These are phyloP conservation scores for Rhodotorula sphaerocarpa DNA, from an alignment of 768 basidiomycete species.

Conservation along the genomic window DNA sequence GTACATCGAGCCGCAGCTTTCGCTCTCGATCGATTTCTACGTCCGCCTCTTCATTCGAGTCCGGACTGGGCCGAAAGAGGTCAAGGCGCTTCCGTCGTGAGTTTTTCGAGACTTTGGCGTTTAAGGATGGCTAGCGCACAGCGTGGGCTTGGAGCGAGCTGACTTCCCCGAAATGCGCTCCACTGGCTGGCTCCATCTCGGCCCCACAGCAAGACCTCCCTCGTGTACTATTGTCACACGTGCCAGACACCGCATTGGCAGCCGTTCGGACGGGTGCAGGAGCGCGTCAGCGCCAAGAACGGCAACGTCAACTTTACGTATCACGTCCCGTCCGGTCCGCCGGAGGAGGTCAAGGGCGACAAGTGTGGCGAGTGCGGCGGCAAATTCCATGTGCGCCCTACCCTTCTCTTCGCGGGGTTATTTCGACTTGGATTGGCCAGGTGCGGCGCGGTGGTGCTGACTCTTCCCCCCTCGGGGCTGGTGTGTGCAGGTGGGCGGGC, in stretches of 20 bases:
- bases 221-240: slow-evolving; percentile 70
- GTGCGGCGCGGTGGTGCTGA: too few species aligned
- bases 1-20: slow-evolving; percentile 72
- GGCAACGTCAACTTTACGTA: slow-evolving; percentile 58
- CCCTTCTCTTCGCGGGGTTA: too few species aligned
- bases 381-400: slow-evolving; percentile 59
- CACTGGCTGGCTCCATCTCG: too few species aligned
- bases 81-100: slow-evolving; percentile 72
- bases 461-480: not conserved
- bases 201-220: slow-evolving; percentile 64
- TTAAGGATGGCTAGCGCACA: too few species aligned
- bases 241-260: slow-evolving; percentile 80
- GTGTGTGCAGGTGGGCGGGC: slow-evolving; percentile 65
- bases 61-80: slow-evolving; percentile 63
- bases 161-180: too few species aligned
- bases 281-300: slow-evolving; percentile 51
- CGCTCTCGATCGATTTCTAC: slow-evolving; percentile 94
- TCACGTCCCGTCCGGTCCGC: slow-evolving; percentile 65
- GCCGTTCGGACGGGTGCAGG: slow-evolving; percentile 66
- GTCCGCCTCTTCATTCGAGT: slow-evolving; percentile 82
- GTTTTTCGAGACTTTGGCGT: too few species aligned
- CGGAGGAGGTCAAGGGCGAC: slow-evolving; percentile 44
- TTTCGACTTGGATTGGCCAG: too few species aligned
- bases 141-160: too few species aligned
- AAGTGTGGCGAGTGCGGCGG: slow-evolving; percentile 76